Conservation (phyloP, 306 rosid genomes). For the Inga oerstediana region DNA sequence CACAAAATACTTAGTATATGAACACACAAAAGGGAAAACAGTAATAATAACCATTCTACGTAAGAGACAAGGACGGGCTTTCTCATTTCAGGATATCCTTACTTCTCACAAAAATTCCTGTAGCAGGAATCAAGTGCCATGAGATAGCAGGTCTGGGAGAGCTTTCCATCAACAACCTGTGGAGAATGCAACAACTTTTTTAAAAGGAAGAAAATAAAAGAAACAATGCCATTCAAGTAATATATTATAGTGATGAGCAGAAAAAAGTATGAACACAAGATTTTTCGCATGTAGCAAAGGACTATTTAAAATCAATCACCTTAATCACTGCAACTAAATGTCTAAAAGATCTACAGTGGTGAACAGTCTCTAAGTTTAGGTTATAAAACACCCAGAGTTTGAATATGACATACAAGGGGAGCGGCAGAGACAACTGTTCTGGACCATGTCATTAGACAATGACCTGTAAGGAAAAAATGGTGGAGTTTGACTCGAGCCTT, state of each 20-base stretch:
- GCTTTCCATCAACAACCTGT: slow-evolving; percentile 86
- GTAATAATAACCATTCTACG: background rate
- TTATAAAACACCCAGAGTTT: background rate
- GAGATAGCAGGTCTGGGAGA: slow-evolving; percentile 84
- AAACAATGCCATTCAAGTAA: background rate
- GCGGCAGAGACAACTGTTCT: background rate
- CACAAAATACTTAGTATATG: slow-evolving; percentile 17
- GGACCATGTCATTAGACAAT: background rate
- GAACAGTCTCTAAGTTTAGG: background rate
- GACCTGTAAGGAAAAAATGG: background rate
- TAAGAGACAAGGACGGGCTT: background rate
- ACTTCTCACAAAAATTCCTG: slow-evolving; percentile 64
- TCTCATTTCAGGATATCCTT: slow-evolving; percentile 30
- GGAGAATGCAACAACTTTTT: background rate
- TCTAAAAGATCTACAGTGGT: background rate
- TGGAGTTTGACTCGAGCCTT: background rate
- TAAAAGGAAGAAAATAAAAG: background rate
- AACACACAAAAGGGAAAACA: background rate
- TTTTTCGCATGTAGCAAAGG: background rate
- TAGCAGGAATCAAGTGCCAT: slow-evolving; percentile 90
- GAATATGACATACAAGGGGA: background rate
- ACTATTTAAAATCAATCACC: background rate
- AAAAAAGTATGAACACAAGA: background rate
- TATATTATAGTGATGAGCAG: background rate
- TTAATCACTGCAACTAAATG: background rate